Evolutionary conservation across 2,329 filamentous ascomycete genomes (phyloP).

Genomic region (Colletotrichum destructivum): DNA sequence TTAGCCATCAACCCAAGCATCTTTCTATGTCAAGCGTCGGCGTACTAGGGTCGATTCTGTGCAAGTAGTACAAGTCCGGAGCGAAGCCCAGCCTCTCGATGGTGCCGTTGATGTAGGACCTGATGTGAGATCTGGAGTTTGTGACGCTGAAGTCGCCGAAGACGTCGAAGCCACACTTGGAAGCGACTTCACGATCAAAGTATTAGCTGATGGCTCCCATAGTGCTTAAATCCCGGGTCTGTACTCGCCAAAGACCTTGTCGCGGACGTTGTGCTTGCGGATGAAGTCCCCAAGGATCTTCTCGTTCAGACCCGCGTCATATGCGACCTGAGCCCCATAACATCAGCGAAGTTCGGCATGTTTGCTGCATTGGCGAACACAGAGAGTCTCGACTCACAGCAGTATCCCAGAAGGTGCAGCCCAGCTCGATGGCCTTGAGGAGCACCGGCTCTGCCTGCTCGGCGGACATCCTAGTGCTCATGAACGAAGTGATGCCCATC

Average conservation of each 20-base stretch:
- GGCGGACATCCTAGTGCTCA: constrained; percentile 58
- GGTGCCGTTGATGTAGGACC: constrained; percentile 63
- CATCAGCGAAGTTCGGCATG: neutral
- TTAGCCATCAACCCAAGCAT: neutral
- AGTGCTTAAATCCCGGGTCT: too few species aligned
- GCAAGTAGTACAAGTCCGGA: constrained; percentile 61
- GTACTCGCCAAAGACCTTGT: constrained; percentile 62
- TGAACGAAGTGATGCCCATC: constrained; percentile 62
- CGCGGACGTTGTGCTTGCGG: constrained; percentile 63
- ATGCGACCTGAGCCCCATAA: constrained; percentile 55
- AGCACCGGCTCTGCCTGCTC: constrained; percentile 65
- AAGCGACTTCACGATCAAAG: constrained; percentile 55
- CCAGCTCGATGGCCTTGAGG: constrained; percentile 62
- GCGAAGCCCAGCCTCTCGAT: constrained; percentile 63
- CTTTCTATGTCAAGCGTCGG: neutral
- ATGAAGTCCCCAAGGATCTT: constrained; percentile 66
- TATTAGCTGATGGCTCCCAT: neutral
- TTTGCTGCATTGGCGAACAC: neutral
- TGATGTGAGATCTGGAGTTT: constrained; percentile 62
- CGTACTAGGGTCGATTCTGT: constrained; percentile 61
- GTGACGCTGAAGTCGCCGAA: constrained; percentile 54
- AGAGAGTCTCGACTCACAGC: constrained; percentile 51
- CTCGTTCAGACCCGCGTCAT: constrained; percentile 63
- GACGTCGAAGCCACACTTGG: constrained; percentile 61
- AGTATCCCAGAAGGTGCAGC: constrained; percentile 63